Percentiles rank a stretch among this genome's conserved stretches.
These are phyloP conservation scores for Tympanopsis confertula DNA, from an alignment of 2,329 filamentous ascomycete species.

Conservation along the genomic window DNA sequence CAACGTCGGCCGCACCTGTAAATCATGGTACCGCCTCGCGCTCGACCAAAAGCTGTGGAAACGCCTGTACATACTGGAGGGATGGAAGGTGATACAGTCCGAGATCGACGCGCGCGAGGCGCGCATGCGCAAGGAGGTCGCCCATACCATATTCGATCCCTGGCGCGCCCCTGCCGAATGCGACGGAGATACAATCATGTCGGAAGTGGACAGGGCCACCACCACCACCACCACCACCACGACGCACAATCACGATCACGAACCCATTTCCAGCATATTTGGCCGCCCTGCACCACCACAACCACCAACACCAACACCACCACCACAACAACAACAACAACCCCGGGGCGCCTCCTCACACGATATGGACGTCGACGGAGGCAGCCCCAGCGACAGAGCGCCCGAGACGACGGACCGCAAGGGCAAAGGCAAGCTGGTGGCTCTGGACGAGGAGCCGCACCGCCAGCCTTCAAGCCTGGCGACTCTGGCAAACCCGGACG, in stretches of 20 bases:
- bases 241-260: conserved; percentile 9
- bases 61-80: conserved; percentile 69
- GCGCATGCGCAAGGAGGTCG: conserved; percentile 33
- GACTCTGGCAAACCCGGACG: neutral
- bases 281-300: conserved; percentile 10
- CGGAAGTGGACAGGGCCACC: conserved; percentile 16
- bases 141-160: conserved; percentile 3
- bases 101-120: conserved; percentile 60
- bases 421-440: conserved; percentile 22
- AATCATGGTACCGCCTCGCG: conserved; percentile 70
- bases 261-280: conserved; percentile 14
- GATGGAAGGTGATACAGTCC: conserved; percentile 62
- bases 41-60: conserved; percentile 82
- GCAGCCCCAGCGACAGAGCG: conserved; percentile 15
- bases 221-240: conserved; percentile 8
- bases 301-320: conserved; percentile 3
- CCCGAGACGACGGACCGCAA: conserved; percentile 15
- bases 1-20: conserved; percentile 66
- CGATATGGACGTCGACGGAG: conserved; percentile 20
- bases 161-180: conserved; percentile 16
- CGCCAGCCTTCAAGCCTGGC: neutral
- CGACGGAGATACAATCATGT: conserved; percentile 12
- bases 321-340: too few species aligned
- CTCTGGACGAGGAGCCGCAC: conserved; percentile 2
- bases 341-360: too few species aligned